These are phyloP conservation scores for Cydonia oblonga DNA, from an alignment of 331 rosid species.

Conservation along the genomic window DNA sequence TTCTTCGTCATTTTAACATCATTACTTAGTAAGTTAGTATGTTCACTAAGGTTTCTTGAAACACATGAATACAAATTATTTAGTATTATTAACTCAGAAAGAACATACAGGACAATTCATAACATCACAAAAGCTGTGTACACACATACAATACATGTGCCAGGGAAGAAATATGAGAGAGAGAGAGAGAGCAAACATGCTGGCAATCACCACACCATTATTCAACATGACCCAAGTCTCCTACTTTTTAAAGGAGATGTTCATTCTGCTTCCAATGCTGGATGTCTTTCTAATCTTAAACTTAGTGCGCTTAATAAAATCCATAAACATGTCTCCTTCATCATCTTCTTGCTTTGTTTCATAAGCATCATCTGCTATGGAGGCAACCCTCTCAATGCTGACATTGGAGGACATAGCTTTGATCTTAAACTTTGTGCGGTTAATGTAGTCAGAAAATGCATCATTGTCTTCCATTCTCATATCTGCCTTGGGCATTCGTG, in stretches of 20 bases:
- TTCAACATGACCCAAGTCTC: not conserved
- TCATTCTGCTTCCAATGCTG: conserved; percentile 16
- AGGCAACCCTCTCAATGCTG: conserved; percentile 4
- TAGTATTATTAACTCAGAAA: not conserved
- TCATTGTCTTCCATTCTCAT: not conserved
- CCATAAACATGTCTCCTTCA: conserved; percentile 5
- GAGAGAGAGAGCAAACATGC: not conserved
- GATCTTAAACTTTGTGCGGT: conserved; percentile 6
- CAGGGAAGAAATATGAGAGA: not conserved
- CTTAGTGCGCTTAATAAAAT: conserved; percentile 14
- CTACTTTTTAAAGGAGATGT: conserved; percentile 16
- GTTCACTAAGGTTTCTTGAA: not conserved
- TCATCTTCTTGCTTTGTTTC: not conserved
- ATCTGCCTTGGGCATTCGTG: not conserved
- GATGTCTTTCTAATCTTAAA: conserved; percentile 5
- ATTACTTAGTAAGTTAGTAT: not conserved
- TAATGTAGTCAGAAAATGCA: conserved; percentile 20
- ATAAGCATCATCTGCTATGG: not conserved
- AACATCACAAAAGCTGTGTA: not conserved
- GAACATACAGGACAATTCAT: not conserved
- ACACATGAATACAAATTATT: not conserved
- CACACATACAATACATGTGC: too few species aligned
- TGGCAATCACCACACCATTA: not conserved
- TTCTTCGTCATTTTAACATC: not conserved
- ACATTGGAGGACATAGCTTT: conserved; percentile 12